Percentiles rank a stretch among this genome's conserved stretches.
phyloP scores from a whole-genome alignment of 225 moss, liverwort and hornwort genomes.

The Physcomitrium patens region DNA sequence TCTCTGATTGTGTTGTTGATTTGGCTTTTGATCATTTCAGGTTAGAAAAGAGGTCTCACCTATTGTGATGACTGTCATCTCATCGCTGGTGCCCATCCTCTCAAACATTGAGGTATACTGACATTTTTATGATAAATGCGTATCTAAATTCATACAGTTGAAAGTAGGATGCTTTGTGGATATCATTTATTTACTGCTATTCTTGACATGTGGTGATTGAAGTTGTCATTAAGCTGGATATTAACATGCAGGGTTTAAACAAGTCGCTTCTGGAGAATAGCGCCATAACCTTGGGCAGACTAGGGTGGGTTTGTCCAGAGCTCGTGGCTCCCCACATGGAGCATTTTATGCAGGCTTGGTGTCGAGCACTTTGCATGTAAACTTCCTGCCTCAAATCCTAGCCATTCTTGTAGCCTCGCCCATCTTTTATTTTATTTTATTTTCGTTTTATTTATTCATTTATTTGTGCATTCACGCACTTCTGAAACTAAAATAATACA shows the following conservation, averaged over 20 bases:
- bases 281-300: constrained; percentile 87
- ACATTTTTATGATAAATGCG: constrained; percentile 1
- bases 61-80: constrained; percentile 82
- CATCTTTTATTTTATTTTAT: not conserved
- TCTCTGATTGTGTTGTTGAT: constrained; percentile 10
- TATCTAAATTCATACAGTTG: not conserved
- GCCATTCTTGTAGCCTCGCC: constrained; percentile 2
- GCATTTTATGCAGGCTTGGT: constrained; percentile 89
- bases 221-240: not conserved
- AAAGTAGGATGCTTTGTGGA: not conserved
- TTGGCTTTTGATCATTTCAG: constrained; percentile 37
- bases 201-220: constrained; percentile 23
- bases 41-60: constrained; percentile 83
- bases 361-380: constrained; percentile 86
- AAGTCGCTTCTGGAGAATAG: constrained; percentile 90
- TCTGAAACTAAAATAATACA: constrained; percentile 17
- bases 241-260: constrained; percentile 73
- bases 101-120: constrained; percentile 71
- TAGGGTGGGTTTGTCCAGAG: constrained; percentile 94
- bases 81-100: constrained; percentile 79
- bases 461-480: not conserved
- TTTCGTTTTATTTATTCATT: not conserved
- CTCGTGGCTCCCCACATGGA: constrained; percentile 91
- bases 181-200: not conserved
- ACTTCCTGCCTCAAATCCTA: constrained; percentile 1